Evolutionary conservation across 2,329 filamentous ascomycete species (phyloP).

Genomic region (Trichoderma sp.): DNA sequence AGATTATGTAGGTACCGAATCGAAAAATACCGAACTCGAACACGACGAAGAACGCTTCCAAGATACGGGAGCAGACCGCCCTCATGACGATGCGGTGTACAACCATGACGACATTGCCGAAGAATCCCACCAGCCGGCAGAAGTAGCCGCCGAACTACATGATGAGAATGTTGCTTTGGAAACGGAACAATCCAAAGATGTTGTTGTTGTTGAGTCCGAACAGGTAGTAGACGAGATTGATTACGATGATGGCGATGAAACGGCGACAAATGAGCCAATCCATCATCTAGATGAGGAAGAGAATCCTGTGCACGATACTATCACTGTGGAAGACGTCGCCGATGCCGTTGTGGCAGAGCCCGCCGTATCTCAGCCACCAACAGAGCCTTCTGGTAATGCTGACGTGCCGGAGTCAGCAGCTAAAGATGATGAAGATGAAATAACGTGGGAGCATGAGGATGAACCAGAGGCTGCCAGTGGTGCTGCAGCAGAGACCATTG

Average conservation of each 20-base stretch:
- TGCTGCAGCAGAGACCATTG: background rate
- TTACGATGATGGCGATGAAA: slow-evolving; percentile 14
- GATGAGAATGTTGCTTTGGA: background rate
- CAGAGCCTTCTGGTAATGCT: background rate
- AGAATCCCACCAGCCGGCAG: background rate
- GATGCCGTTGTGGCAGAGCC: background rate
- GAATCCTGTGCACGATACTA: background rate
- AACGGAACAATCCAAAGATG: background rate
- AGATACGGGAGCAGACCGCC: background rate
- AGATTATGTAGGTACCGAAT: background rate
- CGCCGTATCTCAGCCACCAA: background rate
- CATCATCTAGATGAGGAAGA: background rate
- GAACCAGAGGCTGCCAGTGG: background rate
- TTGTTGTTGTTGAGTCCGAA: background rate
- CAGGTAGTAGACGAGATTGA: slow-evolving; percentile 3
- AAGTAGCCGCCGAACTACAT: background rate
- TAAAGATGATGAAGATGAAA: slow-evolving; percentile 21
- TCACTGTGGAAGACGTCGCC: background rate
- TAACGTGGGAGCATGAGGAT: slow-evolving; percentile 24
- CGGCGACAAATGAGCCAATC: background rate
- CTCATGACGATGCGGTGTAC: slow-evolving; percentile 10
- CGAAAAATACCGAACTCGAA: background rate
- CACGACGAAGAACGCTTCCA: background rate
- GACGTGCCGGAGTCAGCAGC: background rate
- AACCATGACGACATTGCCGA: slow-evolving; percentile 14